Conservation (phyloP, 306 rosid genomes). For the Nissolia schottii region DNA sequence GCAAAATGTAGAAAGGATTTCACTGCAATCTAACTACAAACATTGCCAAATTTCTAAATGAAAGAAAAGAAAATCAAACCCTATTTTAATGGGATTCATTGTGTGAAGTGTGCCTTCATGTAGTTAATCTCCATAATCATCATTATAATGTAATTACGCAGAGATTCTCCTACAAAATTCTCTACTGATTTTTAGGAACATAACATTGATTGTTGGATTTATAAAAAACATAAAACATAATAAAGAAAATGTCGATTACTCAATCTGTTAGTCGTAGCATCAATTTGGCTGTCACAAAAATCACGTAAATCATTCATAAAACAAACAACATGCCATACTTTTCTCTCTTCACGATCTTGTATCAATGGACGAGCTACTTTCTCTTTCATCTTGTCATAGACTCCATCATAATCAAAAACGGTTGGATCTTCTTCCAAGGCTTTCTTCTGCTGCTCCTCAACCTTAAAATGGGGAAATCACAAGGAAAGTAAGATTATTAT, state of each 20-base stretch:
- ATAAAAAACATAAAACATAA: background rate
- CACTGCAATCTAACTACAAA: background rate
- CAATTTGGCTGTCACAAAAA: background rate
- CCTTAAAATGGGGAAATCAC: conserved; percentile 28
- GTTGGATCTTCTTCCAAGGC: conserved; percentile 86
- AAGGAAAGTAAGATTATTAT: conserved; percentile 7
- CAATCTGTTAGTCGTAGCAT: background rate
- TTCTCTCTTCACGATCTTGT: conserved; percentile 72
- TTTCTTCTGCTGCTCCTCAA: conserved; percentile 80
- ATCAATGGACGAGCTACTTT: conserved; percentile 50
- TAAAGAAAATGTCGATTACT: background rate
- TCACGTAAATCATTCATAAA: background rate
- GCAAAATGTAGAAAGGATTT: background rate
- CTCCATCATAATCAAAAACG: conserved; percentile 76
- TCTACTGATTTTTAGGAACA: background rate
- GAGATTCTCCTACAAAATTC: background rate
- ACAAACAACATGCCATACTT: conserved; percentile 29
- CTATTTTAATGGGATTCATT: background rate
- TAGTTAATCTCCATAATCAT: conserved; percentile 1
- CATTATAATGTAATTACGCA: conserved; percentile 1
- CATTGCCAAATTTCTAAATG: background rate
- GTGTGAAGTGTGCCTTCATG: background rate
- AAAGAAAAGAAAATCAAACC: background rate
- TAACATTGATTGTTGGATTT: background rate
- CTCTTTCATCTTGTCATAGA: conserved; percentile 81